phyloP scores from a whole-genome alignment of 345 rosid species.

The Leavenworthia alabamica region DNA sequence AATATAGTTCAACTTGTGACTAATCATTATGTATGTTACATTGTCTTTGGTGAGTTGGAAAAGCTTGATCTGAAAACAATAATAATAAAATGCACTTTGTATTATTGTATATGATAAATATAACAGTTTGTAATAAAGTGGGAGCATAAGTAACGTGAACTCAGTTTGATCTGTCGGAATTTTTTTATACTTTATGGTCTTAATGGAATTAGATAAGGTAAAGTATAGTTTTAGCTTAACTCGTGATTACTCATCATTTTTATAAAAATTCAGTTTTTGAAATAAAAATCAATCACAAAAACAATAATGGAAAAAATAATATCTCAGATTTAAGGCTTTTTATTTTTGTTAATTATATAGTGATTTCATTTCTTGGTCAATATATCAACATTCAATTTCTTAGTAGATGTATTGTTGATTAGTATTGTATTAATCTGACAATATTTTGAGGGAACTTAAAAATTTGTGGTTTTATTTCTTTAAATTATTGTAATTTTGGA shows the following conservation, averaged over 20 bases:
- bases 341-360: neutral
- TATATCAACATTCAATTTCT: neutral
- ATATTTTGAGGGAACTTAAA: neutral
- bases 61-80: constrained; percentile 24
- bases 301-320: neutral
- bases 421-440: neutral
- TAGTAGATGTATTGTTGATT: neutral
- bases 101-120: constrained; percentile 1
- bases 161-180: constrained; percentile 31
- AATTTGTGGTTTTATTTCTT: neutral
- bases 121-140: constrained; percentile 23
- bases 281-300: neutral
- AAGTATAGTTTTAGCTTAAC: constrained; percentile 9
- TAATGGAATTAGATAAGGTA: constrained; percentile 13
- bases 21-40: constrained; percentile 33
- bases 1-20: constrained; percentile 31
- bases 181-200: constrained; percentile 4
- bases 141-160: constrained; percentile 34
- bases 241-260: constrained; percentile 24
- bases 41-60: constrained; percentile 16
- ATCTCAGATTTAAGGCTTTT: neutral
- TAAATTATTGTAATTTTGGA: neutral
- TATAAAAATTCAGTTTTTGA: neutral
- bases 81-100: constrained; percentile 13
- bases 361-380: neutral